Evolutionary conservation across 176 grass and related monocot genomes (phyloP), one percentile per base, ranked within the genome.

Genomic region (Cymbopogon citratus): DNA sequence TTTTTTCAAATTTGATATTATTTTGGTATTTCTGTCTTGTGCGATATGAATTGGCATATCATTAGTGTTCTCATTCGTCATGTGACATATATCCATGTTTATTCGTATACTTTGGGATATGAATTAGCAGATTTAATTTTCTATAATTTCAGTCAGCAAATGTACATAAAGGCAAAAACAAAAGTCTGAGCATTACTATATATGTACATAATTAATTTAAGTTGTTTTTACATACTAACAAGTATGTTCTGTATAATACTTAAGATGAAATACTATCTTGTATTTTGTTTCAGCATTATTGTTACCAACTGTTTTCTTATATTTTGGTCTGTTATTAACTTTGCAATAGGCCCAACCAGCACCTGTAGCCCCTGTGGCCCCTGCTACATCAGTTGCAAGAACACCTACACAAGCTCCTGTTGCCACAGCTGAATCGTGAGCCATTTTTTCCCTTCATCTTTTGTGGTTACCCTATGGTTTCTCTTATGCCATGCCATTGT

Each of bases 351-450:
- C 45, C 75, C 79, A 64, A 80, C 80, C 86, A 73, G 66, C 79
- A 41, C 71, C 88, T 15, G 86, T 24, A 51, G 48, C 68, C 36
- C 78, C 93, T 79, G 80, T 67, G 16, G 56, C 56, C 31, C 79
- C 93, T 80, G 80, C 67, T 77, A 70, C 84, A 56, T 77, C 91
- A 40, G 75, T 80, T 85, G 73, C 84, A 81, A 84, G 83, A 68
- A 78, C 91, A 18, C 87, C 91, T 75, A 46, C 81, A 83, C 78
- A 85, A 83, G 78, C 89, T 75, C 89, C 89, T 56, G 70, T 78
- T 67, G 75, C 81, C 76, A 19, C 86, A 68, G 77, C 85, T 74
- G 78, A 86, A 83, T 63, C 59, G 94, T 97, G 65, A 97, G 91
- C 80, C 81, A 54, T 72, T 16, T 27, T 75, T 63, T 10, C 18